Percentiles rank a stretch among this genome's conserved stretches.
These are phyloP conservation scores for Plasmodium gallinaceum DNA, from an alignment of 169 alveolate genomes.

Conservation along the genomic window DNA sequence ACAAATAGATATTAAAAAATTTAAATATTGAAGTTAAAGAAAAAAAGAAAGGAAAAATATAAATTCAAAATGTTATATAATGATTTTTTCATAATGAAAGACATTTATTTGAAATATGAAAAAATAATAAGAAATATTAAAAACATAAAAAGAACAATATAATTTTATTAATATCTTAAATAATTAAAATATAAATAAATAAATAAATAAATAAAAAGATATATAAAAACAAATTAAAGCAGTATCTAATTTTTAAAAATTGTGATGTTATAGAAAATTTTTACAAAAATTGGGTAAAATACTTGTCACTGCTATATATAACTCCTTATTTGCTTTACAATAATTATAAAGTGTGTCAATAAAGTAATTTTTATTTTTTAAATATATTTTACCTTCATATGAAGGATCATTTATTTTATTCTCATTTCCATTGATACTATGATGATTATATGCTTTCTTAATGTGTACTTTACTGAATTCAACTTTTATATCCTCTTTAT, in stretches of 20 bases:
- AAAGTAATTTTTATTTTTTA: conserved; percentile 53
- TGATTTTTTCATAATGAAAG: too few relatives aligned
- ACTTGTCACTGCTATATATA: conserved; percentile 24
- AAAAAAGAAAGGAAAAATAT: too few relatives aligned
- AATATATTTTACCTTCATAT: conserved; percentile 3
- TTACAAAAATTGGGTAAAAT: conserved; percentile 57
- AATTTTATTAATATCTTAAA: too few relatives aligned
- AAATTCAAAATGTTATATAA: too few relatives aligned
- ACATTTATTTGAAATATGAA: too few relatives aligned
- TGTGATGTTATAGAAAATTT: conserved; percentile 22
- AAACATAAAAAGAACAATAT: too few relatives aligned
- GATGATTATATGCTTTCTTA: not conserved
- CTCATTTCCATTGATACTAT: not conserved
- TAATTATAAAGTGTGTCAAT: conserved; percentile 34
- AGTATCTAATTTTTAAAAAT: not conserved
- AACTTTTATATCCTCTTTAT: not conserved
- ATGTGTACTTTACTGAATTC: not conserved
- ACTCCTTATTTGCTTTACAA: conserved; percentile 27
- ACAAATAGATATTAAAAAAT: too few relatives aligned
- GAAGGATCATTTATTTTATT: not conserved
- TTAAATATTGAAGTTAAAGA: too few relatives aligned
- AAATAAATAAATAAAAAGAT: too few relatives aligned
- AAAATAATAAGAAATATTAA: too few relatives aligned
- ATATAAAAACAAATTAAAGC: too few relatives aligned
- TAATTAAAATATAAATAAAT: too few relatives aligned